phyloP scores from a whole-genome alignment of 345 rosid species.

The Acer campestre region DNA sequence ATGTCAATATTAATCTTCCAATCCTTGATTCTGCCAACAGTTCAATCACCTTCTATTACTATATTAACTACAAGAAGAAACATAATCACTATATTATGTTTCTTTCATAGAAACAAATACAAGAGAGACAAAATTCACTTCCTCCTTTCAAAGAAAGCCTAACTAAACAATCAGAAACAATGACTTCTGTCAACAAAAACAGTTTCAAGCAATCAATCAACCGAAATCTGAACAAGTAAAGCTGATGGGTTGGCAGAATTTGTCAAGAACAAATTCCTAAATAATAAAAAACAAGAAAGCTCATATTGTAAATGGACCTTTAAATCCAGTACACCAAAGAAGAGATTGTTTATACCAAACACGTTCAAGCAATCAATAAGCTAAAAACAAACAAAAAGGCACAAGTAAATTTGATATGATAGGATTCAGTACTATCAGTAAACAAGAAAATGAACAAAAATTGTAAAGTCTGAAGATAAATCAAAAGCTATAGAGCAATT shows the following conservation, averaged over 20 bases:
- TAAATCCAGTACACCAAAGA: too few species aligned
- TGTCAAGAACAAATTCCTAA: not conserved
- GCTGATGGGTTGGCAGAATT: not conserved
- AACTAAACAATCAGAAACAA: not conserved
- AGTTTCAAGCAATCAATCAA: not conserved
- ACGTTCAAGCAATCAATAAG: too few species aligned
- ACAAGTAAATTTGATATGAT: too few species aligned
- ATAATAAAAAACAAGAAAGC: not conserved
- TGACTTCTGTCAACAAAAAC: not conserved
- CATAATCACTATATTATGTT: not conserved
- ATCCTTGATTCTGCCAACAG: slow-evolving; percentile 30
- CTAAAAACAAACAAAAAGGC: too few species aligned
- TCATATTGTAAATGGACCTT: too few species aligned
- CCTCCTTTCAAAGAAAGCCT: not conserved
- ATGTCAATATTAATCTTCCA: slow-evolving; percentile 8
- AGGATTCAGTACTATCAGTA: too few species aligned
- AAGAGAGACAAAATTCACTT: not conserved
- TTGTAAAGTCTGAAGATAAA: not conserved
- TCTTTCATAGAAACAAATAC: not conserved
- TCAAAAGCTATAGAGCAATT: not conserved
- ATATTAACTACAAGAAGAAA: not conserved
- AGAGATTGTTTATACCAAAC: too few species aligned
- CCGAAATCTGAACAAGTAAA: not conserved
- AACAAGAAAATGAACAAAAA: not conserved
- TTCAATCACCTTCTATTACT: slow-evolving; percentile 9